Evolutionary conservation across 257 asterid species (phyloP), one percentile per base, ranked within the genome.

Genomic region (Solanum tarijense): DNA sequence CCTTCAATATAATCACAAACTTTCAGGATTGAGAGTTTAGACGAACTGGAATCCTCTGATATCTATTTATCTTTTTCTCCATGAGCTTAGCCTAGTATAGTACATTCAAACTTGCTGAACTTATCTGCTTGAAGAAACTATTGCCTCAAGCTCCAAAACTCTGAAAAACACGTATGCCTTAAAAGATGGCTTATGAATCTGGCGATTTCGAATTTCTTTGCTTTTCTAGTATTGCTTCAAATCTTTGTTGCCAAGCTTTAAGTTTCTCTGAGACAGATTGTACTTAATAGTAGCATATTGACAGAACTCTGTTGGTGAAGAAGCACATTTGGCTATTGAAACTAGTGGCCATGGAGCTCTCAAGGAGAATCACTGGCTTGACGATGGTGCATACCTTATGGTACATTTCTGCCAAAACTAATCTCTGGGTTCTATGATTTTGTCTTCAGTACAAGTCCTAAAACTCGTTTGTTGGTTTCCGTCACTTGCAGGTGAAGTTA

Each of bases 331-430:
- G 89, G 99, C 99, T 91, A 97, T 97, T 90, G 99, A 97, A 92
- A 97, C 99, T 90, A 97, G 99, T 93, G 99, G 99, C 87, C 99
- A 97, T 90, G 99, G 99, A 89, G 99, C 99, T 90, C 96, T 97
- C 35, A 97, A 95, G 98, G 99, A 96, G 91, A 97, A 97, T 89
- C 91, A 95, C 89, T 97, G 99, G 99, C 99, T 96, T 65, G 99
- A 97, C 75, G 99, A 97, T 91, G 99, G 99, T 86, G 99, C 99
- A 90, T 97, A 97, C 90, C 96, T 94, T 86, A 97, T 97, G 99
- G 99, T 97, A 94, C 87, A 68, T 72, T 73, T 81, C 84, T 87
- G 29, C 86, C 85, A 48, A 81, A 46, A 81, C 68, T 9, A 29
- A 60, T 82, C 43, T 52, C 31, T 48, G 69, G 43, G 43, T 11